Conservation (phyloP, 1,139 yeast genomes). For the Geotrichum klebahnii region DNA sequence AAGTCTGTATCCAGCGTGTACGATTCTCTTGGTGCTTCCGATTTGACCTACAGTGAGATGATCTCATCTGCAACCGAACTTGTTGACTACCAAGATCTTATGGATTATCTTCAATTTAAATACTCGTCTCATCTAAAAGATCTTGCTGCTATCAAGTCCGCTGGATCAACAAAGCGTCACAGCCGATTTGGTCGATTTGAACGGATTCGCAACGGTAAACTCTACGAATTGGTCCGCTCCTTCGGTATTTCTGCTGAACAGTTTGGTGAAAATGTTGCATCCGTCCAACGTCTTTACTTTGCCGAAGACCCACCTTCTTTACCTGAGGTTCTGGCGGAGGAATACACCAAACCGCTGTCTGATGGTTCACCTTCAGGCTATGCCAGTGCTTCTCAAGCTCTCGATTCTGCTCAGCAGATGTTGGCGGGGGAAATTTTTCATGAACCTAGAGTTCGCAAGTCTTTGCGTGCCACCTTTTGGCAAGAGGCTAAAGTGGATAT, state of each 20-base stretch:
- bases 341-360: constrained; percentile 37
- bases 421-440: constrained; percentile 76
- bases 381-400: constrained; percentile 58
- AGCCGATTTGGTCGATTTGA: constrained; percentile 71
- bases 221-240: constrained; percentile 65
- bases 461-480: constrained; percentile 66
- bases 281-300: constrained; percentile 66
- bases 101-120: constrained; percentile 76
- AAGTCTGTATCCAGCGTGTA: constrained; percentile 58
- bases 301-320: constrained; percentile 61
- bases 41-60: constrained; percentile 55
- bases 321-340: constrained; percentile 63
- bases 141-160: constrained; percentile 22
- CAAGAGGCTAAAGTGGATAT: constrained; percentile 68
- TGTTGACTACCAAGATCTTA: constrained; percentile 82
- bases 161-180: constrained; percentile 49
- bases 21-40: constrained; percentile 53
- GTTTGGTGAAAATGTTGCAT: constrained; percentile 77
- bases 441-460: constrained; percentile 75
- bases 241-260: constrained; percentile 76
- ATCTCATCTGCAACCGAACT: constrained; percentile 57
- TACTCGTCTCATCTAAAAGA: constrained; percentile 70
- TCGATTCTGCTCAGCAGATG: constrained; percentile 69
- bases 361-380: constrained; percentile 46
- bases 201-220: constrained; percentile 62